Evolutionary conservation across 768 basidiomycete species (phyloP).

Genomic region (Chalciporus sphaerocephalus): DNA sequence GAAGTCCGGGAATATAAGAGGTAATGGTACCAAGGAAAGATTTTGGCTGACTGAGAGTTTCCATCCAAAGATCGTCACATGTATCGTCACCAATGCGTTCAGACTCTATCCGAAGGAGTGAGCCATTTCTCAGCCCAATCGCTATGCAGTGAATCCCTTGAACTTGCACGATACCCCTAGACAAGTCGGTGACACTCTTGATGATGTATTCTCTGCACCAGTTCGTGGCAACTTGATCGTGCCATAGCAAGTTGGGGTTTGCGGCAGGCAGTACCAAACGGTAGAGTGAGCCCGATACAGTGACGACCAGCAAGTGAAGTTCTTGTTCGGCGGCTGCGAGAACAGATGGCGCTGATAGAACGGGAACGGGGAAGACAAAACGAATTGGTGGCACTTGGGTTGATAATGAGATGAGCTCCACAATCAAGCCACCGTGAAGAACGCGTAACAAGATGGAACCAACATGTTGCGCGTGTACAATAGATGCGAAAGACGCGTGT

Average conservation of each 20-base stretch:
- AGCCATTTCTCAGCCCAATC: conserved; percentile 57
- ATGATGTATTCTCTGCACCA: conserved; percentile 69
- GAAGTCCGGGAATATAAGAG: conserved; percentile 56
- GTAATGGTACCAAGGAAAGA: conserved; percentile 67
- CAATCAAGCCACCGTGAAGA: conserved; percentile 65
- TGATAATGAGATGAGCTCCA: conserved; percentile 76
- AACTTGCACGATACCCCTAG: conserved; percentile 51
- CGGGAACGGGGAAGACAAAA: conserved; percentile 68
- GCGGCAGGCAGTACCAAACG: conserved; percentile 63
- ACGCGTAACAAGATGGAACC: conserved; percentile 72
- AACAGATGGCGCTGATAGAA: conserved; percentile 63
- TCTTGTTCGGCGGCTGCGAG: conserved; percentile 44
- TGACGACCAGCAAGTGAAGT: conserved; percentile 70
- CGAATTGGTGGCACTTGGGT: conserved; percentile 62
- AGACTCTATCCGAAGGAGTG: conserved; percentile 65
- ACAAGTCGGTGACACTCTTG: conserved; percentile 44
- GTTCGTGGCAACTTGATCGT: conserved; percentile 45
- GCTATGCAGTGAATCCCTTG: conserved; percentile 66
- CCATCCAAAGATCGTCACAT: conserved; percentile 65
- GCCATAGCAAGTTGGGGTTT: conserved; percentile 53
- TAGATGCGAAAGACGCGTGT: conserved; percentile 65
- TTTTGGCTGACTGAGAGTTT: conserved; percentile 57
- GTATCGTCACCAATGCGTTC: conserved; percentile 51
- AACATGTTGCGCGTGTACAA: conserved; percentile 52
- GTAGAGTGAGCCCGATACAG: conserved; percentile 66